phyloP scores from a whole-genome alignment of 306 rosid genomes.

The Corylus heterophylla region DNA sequence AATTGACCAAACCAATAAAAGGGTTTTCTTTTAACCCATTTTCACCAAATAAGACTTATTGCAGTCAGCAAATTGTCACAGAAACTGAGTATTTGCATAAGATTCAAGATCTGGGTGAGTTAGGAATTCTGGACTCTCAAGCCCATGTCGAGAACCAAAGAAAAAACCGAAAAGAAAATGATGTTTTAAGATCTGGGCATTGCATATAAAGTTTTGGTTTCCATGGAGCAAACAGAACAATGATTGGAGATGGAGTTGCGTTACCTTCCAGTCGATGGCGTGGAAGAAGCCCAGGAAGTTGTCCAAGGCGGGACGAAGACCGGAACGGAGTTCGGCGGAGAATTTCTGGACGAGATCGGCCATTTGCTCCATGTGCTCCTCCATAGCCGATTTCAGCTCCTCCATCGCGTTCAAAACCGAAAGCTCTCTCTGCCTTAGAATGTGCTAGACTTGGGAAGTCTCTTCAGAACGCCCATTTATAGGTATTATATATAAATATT shows the following conservation, averaged over 20 bases:
- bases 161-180: not conserved
- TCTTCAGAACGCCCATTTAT: too few relatives aligned
- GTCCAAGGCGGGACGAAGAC: constrained; percentile 69
- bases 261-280: constrained; percentile 90
- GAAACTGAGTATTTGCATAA: not conserved
- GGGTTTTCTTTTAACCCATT: not conserved
- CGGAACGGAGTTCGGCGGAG: constrained; percentile 71
- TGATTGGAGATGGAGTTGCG: too few relatives aligned
- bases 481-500: too few relatives aligned
- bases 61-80: not conserved
- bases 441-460: too few relatives aligned
- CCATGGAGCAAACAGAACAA: not conserved
- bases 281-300: constrained; percentile 86
- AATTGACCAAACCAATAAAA: not conserved
- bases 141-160: not conserved
- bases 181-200: not conserved
- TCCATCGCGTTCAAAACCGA: constrained; percentile 43
- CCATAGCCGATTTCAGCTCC: constrained; percentile 64
- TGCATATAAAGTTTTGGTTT: not conserved
- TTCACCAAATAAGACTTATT: not conserved
- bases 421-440: not conserved
- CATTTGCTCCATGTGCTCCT: constrained; percentile 77
- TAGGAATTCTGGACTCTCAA: not conserved
- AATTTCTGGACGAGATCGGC: constrained; percentile 73
- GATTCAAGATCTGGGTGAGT: not conserved